Percentiles rank a stretch among this genome's conserved stretches.
phyloP scores from a whole-genome alignment of 148 eudicot species.

The Diospyros lotus region DNA sequence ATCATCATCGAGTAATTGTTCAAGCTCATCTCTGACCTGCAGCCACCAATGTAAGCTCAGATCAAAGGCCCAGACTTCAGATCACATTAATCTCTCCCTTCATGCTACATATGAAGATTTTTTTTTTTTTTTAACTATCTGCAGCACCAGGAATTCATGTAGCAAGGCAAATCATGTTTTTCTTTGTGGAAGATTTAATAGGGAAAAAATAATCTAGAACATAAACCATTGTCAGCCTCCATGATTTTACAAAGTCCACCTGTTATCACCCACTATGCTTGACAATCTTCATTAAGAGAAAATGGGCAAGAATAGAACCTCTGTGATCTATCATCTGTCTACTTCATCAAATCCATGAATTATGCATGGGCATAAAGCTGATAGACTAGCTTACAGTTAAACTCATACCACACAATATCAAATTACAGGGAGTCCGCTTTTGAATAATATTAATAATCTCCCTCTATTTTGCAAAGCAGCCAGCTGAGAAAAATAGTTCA shows the following conservation, averaged over 20 bases:
- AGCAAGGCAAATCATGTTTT: too few relatives aligned
- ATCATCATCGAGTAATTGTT: conserved; percentile 72
- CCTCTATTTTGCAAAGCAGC: too few relatives aligned
- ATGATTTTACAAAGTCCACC: neutral
- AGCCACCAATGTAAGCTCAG: conserved; percentile 9
- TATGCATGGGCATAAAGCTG: neutral
- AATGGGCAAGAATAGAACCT: neutral
- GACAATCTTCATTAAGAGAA: neutral
- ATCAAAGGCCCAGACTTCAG: neutral
- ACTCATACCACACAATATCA: neutral
- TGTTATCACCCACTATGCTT: neutral
- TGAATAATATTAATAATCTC: too few relatives aligned
- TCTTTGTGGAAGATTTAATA: too few relatives aligned
- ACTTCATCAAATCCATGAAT: neutral
- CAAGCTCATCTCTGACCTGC: conserved; percentile 82
- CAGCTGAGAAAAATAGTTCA: too few relatives aligned
- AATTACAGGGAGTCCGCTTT: too few relatives aligned
- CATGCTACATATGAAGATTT: too few relatives aligned
- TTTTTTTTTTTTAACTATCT: too few relatives aligned
- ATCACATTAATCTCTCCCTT: too few relatives aligned
- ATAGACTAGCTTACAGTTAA: neutral
- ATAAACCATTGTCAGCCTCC: too few relatives aligned
- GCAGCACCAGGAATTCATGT: too few relatives aligned
- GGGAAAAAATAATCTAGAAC: too few relatives aligned
- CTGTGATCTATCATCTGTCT: neutral